Evolutionary conservation across 73 alveolate genomes (phyloP).

Genomic region (Blepharisma japonicum): DNA sequence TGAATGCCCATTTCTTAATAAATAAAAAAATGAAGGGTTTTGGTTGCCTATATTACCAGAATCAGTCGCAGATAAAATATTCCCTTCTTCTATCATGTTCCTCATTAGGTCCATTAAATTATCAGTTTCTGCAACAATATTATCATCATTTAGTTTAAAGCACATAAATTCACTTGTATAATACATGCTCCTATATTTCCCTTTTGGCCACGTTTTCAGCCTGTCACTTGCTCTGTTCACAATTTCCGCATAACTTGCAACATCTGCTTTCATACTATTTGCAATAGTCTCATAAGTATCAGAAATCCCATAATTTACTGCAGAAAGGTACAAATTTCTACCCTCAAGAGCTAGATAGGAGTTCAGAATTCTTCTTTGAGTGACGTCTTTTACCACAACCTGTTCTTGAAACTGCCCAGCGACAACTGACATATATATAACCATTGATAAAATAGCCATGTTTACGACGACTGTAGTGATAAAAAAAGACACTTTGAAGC

Average conservation of each 20-base stretch:
- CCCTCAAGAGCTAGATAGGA: background rate
- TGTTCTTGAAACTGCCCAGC: background rate
- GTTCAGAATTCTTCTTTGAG: background rate
- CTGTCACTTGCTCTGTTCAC: background rate
- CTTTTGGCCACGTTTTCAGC: background rate
- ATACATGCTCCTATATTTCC: background rate
- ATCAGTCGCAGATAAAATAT: background rate
- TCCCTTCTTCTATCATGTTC: background rate
- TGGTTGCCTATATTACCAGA: background rate
- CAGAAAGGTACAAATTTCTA: conserved; percentile 6
- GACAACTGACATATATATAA: background rate
- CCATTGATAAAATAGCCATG: conserved; percentile 14
- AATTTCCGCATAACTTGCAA: background rate
- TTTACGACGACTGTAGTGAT: background rate
- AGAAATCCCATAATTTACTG: background rate
- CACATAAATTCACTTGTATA: background rate
- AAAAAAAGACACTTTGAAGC: conserved; percentile 14
- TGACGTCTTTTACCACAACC: background rate
- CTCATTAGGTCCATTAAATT: background rate
- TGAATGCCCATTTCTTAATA: conserved; percentile 9
- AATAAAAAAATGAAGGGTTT: conserved; percentile 3
- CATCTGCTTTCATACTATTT: background rate
- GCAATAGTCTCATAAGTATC: background rate
- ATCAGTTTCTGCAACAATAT: background rate
- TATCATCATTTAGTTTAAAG: background rate